phyloP scores from a whole-genome alignment of 495 filamentous ascomycete genomes.

The Daldinia concentrica region DNA sequence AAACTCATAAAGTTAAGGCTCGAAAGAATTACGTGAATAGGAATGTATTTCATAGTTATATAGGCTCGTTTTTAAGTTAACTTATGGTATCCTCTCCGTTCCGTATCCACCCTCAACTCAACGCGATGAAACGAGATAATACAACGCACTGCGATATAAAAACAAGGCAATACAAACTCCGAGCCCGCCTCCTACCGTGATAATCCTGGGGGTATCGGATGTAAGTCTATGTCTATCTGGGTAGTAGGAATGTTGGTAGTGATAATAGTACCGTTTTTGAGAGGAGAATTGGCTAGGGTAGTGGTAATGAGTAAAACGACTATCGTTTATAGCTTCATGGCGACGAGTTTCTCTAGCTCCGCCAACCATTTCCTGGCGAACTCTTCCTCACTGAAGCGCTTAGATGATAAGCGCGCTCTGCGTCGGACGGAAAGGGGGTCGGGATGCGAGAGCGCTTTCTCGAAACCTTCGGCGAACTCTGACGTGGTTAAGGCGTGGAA shows the following conservation, averaged over 20 bases:
- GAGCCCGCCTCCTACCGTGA: constrained; percentile 23
- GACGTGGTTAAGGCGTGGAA: constrained; percentile 80
- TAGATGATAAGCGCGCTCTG: constrained; percentile 77
- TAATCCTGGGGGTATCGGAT: constrained; percentile 37
- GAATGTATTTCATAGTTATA: background rate
- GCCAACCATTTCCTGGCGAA: constrained; percentile 79
- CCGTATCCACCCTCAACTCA: background rate
- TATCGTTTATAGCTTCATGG: constrained; percentile 35
- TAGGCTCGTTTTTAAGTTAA: background rate
- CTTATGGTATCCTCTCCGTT: background rate
- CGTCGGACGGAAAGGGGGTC: constrained; percentile 72
- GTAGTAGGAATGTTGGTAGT: constrained; percentile 11
- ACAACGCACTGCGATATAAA: constrained; percentile 1
- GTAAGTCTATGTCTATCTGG: constrained; percentile 33
- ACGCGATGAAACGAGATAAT: background rate
- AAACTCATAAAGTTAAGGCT: background rate
- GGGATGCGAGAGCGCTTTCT: constrained; percentile 74
- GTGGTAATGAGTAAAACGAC: background rate
- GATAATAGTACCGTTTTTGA: background rate
- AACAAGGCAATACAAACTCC: constrained; percentile 25
- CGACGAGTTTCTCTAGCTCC: constrained; percentile 76
- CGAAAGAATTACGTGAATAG: background rate
- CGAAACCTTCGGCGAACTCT: constrained; percentile 82
- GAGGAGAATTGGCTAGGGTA: background rate
- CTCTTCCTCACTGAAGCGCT: constrained; percentile 85